Evolutionary conservation across 129 eudicot species (phyloP), one percentile per base, ranked within the genome.

Genomic region (Mikania micrantha): DNA sequence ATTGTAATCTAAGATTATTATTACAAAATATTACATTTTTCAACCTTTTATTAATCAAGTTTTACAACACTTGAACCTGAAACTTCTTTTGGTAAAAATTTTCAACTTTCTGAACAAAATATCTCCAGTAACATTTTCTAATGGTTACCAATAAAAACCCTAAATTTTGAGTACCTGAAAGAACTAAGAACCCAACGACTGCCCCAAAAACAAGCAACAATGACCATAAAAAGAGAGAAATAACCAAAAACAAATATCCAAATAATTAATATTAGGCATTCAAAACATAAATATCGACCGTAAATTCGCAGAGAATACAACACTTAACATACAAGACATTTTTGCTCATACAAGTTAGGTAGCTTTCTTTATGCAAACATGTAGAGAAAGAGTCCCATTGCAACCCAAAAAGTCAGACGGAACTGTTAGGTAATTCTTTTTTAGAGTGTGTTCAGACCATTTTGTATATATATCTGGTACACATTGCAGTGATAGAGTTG

Each of bases 401-500:
- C 3, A 29, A 35, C 29, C 22, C 11, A 34, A 17, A 67, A 78
- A 78, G 39, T 72, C 70, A 9, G 70, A 13, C 1, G 98, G 96
- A 69, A 88, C 81, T 2, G 75, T 35, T 32, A 88, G 72, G 68
- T 63, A 70, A 22, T 66, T 73, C 67, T 45, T 81, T 35, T 8
- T 40, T 9, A 80, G 87, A 10, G 50, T 44, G 54, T 76, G 66
- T 15, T 22, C 64, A 8, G 29, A 8, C 87, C 88, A 81, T 22
- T 48, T 68, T 12, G 78, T 32, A 16, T 60, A 35, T 49, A 72
- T 45, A 68, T 80, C 81, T 0, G 79, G 74, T 49, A 24, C 24
- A 3, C 83, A 74, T 36, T 84, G 75, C 22, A 88, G 66, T 9
- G 28, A 77, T 12, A 88, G 52, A 13, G 80, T 52, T 60, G 82